These are phyloP conservation scores for Globisporangium spiculum DNA, from an alignment of 352 stramenopile species.

Conservation along the genomic window DNA sequence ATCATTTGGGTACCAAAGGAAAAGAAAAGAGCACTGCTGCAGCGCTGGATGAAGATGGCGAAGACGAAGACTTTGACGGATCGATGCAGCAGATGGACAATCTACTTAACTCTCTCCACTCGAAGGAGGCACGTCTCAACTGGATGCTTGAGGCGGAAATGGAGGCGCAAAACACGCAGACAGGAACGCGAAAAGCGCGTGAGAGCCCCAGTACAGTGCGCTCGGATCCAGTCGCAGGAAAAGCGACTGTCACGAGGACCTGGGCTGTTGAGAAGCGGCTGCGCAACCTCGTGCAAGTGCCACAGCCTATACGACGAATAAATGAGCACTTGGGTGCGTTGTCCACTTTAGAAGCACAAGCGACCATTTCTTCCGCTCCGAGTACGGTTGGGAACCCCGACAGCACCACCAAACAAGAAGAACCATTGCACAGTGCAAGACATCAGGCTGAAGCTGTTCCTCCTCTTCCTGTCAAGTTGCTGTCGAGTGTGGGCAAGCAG, in stretches of 20 bases:
- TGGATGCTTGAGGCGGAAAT: conserved; percentile 77
- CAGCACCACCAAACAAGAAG: neutral
- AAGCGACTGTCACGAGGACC: conserved; percentile 30
- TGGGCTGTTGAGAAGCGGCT: conserved; percentile 63
- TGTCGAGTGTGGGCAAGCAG: neutral
- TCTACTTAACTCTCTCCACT: conserved; percentile 50
- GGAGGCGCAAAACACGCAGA: conserved; percentile 57
- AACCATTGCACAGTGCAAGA: neutral
- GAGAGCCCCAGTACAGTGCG: neutral
- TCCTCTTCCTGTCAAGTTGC: neutral
- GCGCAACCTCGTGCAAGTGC: conserved; percentile 40
- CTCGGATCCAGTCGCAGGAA: conserved; percentile 4
- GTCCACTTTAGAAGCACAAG: neutral
- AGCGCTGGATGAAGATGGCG: conserved; percentile 1
- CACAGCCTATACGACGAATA: conserved; percentile 31
- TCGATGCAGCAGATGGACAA: conserved; percentile 31
- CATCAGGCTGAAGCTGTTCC: neutral
- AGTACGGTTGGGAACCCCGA: conserved; percentile 10
- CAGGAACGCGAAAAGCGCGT: neutral
- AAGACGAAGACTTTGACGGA: conserved; percentile 16
- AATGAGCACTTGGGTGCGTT: neutral
- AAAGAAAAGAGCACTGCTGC: neutral
- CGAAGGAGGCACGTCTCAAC: conserved; percentile 59
- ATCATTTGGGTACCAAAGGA: neutral
- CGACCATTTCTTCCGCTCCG: conserved; percentile 14